These are phyloP conservation scores for Monascus purpureus DNA, from an alignment of 495 filamentous ascomycete genomes.

Conservation along the genomic window DNA sequence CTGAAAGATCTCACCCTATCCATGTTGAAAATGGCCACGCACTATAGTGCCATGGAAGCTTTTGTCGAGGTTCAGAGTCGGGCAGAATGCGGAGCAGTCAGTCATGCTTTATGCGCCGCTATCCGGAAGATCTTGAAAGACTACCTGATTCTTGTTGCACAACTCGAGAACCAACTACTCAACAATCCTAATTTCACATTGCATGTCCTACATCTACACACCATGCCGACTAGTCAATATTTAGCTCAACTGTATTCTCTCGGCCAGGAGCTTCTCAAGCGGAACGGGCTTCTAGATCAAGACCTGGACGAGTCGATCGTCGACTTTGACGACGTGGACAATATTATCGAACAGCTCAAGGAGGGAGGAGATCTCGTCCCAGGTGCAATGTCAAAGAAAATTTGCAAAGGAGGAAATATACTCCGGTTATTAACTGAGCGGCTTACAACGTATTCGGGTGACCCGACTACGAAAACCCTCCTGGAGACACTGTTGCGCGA, in stretches of 20 bases:
- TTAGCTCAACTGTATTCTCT: constrained; percentile 76
- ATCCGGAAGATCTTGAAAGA: constrained; percentile 86
- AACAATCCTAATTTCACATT: constrained; percentile 79
- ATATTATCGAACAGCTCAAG: constrained; percentile 67
- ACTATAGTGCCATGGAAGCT: constrained; percentile 78
- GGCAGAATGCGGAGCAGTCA: constrained; percentile 90
- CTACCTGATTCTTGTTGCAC: constrained; percentile 81
- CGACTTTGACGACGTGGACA: constrained; percentile 71
- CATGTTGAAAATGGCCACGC: constrained; percentile 90
- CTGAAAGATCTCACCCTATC: constrained; percentile 73
- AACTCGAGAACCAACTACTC: constrained; percentile 82
- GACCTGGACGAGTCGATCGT: constrained; percentile 74
- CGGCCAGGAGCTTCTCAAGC: constrained; percentile 72
- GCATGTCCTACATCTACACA: constrained; percentile 84
- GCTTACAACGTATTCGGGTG: constrained; percentile 77
- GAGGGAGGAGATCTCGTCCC: constrained; percentile 66
- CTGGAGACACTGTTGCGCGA: constrained; percentile 72
- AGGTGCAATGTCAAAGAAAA: constrained; percentile 72
- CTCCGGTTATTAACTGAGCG: constrained; percentile 72
- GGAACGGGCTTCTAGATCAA: constrained; percentile 77
- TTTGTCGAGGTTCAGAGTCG: constrained; percentile 90
- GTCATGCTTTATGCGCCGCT: constrained; percentile 86
- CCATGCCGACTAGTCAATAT: constrained; percentile 77
- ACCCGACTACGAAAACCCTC: constrained; percentile 70
- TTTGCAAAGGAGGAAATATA: constrained; percentile 88